A percentile compares a stretch with the other conserved stretches of the same genome.
Evolutionary conservation across 176 grass and related monocot genomes (phyloP).

Genomic region (Avena eriantha): DNA sequence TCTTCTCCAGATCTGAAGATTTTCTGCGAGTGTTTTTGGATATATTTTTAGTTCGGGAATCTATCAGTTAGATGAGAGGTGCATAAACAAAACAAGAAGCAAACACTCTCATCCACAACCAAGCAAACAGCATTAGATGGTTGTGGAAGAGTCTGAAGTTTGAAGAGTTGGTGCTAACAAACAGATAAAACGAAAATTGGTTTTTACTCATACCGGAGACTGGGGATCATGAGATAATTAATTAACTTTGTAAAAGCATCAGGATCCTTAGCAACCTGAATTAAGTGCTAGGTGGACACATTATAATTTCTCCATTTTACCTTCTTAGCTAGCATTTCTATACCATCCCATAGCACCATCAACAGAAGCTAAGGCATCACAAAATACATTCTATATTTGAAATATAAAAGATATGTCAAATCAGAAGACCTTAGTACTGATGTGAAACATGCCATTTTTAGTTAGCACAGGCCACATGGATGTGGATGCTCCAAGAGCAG

Average conservation of each 20-base stretch:
- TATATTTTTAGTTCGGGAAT: slow-evolving; percentile 19
- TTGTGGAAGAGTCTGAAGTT: background rate
- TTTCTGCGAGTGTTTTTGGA: slow-evolving; percentile 57
- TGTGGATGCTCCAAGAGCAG: background rate
- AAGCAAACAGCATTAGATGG: background rate
- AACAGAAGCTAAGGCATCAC: background rate
- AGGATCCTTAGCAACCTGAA: background rate
- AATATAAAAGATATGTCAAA: background rate
- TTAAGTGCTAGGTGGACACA: background rate
- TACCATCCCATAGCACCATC: background rate
- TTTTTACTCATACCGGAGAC: background rate
- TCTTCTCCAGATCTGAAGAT: slow-evolving; percentile 73
- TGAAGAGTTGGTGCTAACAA: background rate
- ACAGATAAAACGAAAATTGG: background rate
- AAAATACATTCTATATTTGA: background rate
- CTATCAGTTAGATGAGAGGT: background rate
- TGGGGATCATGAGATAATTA: too few species aligned
- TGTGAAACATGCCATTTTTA: background rate
- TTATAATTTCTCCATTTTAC: background rate
- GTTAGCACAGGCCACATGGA: background rate
- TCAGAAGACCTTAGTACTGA: background rate
- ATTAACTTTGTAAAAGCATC: background rate
- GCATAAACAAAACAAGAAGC: background rate
- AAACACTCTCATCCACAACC: background rate
- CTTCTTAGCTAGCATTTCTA: background rate